phyloP scores from a whole-genome alignment of 371 early-diverging fungal genomes.

The Lichtheimia ornata region DNA sequence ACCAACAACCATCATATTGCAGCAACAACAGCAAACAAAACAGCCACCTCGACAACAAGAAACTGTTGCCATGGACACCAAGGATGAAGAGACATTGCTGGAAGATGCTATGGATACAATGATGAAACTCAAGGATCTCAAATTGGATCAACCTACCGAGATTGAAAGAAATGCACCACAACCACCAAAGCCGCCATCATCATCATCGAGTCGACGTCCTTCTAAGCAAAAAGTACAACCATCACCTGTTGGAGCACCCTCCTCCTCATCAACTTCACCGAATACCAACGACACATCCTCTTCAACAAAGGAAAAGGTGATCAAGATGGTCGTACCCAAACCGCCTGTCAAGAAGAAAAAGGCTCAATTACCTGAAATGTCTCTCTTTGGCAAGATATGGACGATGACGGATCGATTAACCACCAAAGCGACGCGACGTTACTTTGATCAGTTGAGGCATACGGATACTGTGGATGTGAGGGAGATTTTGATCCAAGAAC shows the following conservation, averaged over 20 bases:
- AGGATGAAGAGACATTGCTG: constrained; percentile 22
- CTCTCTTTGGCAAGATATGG: constrained; percentile 58
- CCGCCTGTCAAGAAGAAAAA: constrained; percentile 32
- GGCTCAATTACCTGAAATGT: constrained; percentile 35
- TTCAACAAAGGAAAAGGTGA: constrained; percentile 1
- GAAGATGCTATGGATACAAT: constrained; percentile 51
- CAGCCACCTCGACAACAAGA: not conserved
- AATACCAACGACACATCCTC: not conserved
- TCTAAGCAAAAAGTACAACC: not conserved
- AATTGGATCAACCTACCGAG: constrained; percentile 31
- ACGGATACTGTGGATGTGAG: constrained; percentile 7
- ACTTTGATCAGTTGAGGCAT: constrained; percentile 28
- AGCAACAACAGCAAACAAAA: constrained; percentile 5
- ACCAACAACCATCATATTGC: constrained; percentile 37
- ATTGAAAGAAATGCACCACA: constrained; percentile 3
- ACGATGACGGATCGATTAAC: constrained; percentile 53
- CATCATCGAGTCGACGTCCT: not conserved
- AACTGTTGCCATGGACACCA: constrained; percentile 3
- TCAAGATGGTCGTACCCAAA: constrained; percentile 4
- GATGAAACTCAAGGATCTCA: constrained; percentile 49
- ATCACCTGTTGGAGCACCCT: not conserved
- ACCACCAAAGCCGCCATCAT: not conserved
- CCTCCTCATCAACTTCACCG: not conserved
- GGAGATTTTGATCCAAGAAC: constrained; percentile 16
- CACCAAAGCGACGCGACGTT: constrained; percentile 39